Base-by-base conservation (phyloP, 345 rosid genomes). In the Hypericum perforatum region DNA sequence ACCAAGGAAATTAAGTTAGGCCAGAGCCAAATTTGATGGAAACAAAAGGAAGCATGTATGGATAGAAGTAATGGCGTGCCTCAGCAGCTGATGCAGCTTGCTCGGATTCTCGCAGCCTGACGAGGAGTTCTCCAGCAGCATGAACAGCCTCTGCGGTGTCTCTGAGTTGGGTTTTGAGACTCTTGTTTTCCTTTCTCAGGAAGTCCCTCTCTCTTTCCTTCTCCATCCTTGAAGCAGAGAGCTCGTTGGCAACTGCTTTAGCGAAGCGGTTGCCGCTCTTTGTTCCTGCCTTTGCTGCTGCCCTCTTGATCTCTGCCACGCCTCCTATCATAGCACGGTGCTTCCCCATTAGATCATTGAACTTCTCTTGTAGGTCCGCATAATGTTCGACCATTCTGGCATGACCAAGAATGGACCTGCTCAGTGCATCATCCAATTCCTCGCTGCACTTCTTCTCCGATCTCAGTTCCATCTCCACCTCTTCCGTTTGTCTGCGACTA, bases 141-240 rank as follows among this genome's bases (percentile, higher is more conserved):
- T 88, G 98, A 60, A 88, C 98, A 43, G 96, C 98, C 69, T 92
- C 98, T 40, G 96, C 98, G 41, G 95, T 91, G 76, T 91, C 86
- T 47, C 94, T 72, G 15, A 87, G 77, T 74, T 92, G 98, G 68
- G 72, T 64, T 70, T 69, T 85, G 14, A 88, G 96, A 62, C 76
- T 83, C 62, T 70, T 63, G 61, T 92, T 92, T 66, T 88, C 98
- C 71, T 70, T 92, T 56, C 73, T 83, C 75, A 88, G 37, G 52
- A 71, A 53, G 50, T 88, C 81, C 22, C 79, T 83, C 64, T 92
- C 98, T 72, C 74, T 76, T 54, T 84, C 98, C 69, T 78, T 80
- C 62, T 86, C 87, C 61, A 86, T 79, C 72, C 97, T 60, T 11
- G 84, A 63, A 9, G 82, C 76, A 10, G 94, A 89, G 58, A 94